Evolutionary conservation across 768 basidiomycete genomes (phyloP).

Genomic region (Lenzites betulinus): DNA sequence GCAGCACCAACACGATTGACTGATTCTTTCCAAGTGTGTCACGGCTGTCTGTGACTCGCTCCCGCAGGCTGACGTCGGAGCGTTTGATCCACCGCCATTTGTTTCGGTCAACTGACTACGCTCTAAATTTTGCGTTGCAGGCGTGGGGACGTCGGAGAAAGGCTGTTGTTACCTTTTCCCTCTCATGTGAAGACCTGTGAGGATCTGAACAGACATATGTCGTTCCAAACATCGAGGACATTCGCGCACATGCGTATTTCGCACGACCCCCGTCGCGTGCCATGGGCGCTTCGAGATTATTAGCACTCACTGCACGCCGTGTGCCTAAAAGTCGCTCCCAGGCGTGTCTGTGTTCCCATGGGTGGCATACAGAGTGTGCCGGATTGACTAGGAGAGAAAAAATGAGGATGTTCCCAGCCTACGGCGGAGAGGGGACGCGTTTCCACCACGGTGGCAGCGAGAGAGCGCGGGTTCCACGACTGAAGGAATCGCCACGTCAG

Average conservation of each 20-base stretch:
- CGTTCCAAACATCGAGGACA: too few relatives aligned
- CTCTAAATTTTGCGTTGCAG: too few relatives aligned
- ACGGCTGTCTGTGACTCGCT: not conserved
- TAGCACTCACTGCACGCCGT: not conserved
- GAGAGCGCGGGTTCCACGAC: constrained; percentile 2
- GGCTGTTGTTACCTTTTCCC: not conserved
- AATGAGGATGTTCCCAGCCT: constrained; percentile 41
- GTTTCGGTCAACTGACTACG: too few relatives aligned
- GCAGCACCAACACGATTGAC: not conserved
- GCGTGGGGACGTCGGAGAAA: not conserved
- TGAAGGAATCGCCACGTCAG: constrained; percentile 23
- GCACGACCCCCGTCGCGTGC: not conserved
- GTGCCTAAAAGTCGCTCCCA: not conserved
- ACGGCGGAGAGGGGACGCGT: constrained; percentile 72
- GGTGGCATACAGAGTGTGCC: not conserved
- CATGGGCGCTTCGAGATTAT: not conserved
- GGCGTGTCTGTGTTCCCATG: not conserved
- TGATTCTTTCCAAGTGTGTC: not conserved
- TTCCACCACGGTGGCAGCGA: constrained; percentile 15
- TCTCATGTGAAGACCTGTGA: not conserved
- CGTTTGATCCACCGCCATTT: not conserved
- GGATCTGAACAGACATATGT: too few relatives aligned
- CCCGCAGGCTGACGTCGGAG: not conserved
- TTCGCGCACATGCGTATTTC: not conserved
- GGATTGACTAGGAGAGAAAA: not conserved